Base-by-base conservation (phyloP, 2,329 filamentous ascomycete genomes). In the Colletotrichum sp. region DNA sequence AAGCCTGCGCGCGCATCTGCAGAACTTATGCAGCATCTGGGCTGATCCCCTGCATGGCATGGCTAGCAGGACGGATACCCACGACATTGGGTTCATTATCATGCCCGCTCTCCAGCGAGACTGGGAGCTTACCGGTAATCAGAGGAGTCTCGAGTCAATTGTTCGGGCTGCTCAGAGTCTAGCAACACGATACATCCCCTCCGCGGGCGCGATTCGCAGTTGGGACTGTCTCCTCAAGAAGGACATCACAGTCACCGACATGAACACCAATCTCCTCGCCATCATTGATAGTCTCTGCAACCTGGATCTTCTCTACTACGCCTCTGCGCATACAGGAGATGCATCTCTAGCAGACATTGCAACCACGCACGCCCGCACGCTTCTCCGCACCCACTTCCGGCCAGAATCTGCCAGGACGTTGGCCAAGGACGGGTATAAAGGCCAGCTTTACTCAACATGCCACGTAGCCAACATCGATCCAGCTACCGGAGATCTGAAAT, bases 41-140 rank as follows among this genome's bases (percentile, higher is more conserved):
- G 69, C 83, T 16, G 79, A 79, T 32, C 84, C 85, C 2, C 77
- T 87, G 1, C 83, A 86, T 65, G 77, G 64, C 19, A 87, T 87
- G 81, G 80, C 84, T 11, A 80, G 75, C 75, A 85, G 87, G 34
- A 90, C 84, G 6, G 87, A 90, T 70, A 91, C 89, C 0, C 89
- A 91, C 72, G 89, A 91, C 57, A 85, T 91, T 74, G 88, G 89
- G 0, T 91, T 91, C 78, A 90, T 91, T 30, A 85, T 90, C 6
- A 85, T 87, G n/a, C n/a, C n/a, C n/a, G n/a, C n/a, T n/a, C n/a
- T n/a, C n/a, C n/a, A n/a, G n/a, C n/a, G n/a, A n/a, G n/a, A n/a
- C n/a, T n/a, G n/a, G n/a, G n/a, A n/a, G n/a, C n/a, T n/a, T n/a
- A n/a, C n/a, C n/a, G n/a, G n/a, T n/a, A n/a, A 86, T 63, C 63